phyloP scores from a whole-genome alignment of 2,329 filamentous ascomycete species.

The Ilyonectria robusta region DNA sequence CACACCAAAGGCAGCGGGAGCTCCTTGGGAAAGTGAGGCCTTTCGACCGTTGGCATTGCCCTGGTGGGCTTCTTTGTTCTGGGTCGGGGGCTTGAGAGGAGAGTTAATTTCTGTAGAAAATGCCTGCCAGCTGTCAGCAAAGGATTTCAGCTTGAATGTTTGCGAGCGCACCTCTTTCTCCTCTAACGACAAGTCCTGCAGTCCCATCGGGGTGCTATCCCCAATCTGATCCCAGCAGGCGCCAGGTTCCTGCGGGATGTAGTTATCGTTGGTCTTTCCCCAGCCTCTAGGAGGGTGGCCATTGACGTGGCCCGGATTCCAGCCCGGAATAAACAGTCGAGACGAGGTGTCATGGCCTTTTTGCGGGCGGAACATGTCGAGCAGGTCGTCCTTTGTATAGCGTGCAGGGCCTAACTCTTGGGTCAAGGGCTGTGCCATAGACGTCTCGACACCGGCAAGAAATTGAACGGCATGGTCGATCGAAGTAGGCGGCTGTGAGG shows the following conservation, averaged over 20 bases:
- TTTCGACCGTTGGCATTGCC: constrained; percentile 80
- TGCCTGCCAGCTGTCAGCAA: constrained; percentile 65
- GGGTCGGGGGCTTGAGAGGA: constrained; percentile 86
- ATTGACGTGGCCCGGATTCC: constrained; percentile 83
- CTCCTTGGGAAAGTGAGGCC: constrained; percentile 82
- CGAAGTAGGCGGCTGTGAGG: constrained; percentile 54
- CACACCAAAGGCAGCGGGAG: constrained; percentile 75
- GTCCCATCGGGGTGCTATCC: constrained; percentile 77
- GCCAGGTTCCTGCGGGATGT: constrained; percentile 84
- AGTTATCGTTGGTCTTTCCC: constrained; percentile 83
- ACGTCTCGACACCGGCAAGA: constrained; percentile 53
- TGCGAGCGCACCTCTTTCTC: constrained; percentile 69
- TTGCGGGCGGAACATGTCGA: constrained; percentile 76
- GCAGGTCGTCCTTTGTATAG: constrained; percentile 84
- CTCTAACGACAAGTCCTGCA: constrained; percentile 77
- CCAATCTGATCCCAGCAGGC: constrained; percentile 90
- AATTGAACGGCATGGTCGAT: constrained; percentile 59
- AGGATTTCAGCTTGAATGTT: constrained; percentile 8
- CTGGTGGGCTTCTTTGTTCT: constrained; percentile 76
- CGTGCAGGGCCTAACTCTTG: constrained; percentile 64
- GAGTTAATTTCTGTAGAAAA: constrained; percentile 94
- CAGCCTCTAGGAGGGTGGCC: constrained; percentile 75
- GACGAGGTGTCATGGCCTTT: constrained; percentile 69
- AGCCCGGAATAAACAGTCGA: constrained; percentile 79
- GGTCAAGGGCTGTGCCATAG: constrained; percentile 48